Percentiles rank a stretch among this genome's conserved stretches.
These are phyloP conservation scores for Akebia trifoliata DNA, from an alignment of 164 flowering plant species.

Conservation along the genomic window DNA sequence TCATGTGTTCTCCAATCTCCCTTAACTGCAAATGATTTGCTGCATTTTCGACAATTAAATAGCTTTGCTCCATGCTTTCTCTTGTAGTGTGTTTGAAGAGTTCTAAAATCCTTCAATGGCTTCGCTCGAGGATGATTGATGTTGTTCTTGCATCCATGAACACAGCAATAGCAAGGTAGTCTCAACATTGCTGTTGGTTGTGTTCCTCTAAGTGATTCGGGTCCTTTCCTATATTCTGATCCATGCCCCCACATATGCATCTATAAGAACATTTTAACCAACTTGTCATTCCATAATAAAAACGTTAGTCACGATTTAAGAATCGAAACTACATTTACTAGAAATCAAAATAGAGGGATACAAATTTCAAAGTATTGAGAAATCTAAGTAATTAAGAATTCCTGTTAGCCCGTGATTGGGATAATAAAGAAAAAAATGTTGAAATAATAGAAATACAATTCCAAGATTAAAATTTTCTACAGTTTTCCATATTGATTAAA, in stretches of 20 bases:
- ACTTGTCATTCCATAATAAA: not conserved
- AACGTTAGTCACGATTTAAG: not conserved
- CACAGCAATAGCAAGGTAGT: constrained; percentile 78
- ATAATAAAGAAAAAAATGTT: too few relatives aligned
- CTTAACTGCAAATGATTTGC: constrained; percentile 59
- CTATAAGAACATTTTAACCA: constrained; percentile 22
- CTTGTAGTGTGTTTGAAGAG: constrained; percentile 81
- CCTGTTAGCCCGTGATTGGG: too few relatives aligned
- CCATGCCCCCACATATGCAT: constrained; percentile 97
- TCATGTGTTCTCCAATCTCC: constrained; percentile 88
- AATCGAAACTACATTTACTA: not conserved
- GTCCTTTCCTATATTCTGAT: constrained; percentile 67
- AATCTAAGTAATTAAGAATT: too few relatives aligned
- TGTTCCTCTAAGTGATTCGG: constrained; percentile 70
- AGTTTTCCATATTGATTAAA: too few relatives aligned
- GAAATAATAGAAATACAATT: too few relatives aligned
- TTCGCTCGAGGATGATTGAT: constrained; percentile 70
- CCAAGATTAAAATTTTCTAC: too few relatives aligned
- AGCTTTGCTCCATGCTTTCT: constrained; percentile 72
- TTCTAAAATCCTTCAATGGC: constrained; percentile 72
- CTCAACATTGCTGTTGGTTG: constrained; percentile 76
- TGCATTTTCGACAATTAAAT: constrained; percentile 63
- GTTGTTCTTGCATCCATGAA: constrained; percentile 79
- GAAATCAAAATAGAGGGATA: not conserved
- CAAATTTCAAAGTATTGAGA: too few relatives aligned